A percentile compares a stretch with the other conserved stretches of the same genome.
phyloP scores from a whole-genome alignment of 2,329 filamentous ascomycete genomes.

The Penicillium psychrosexuale region DNA sequence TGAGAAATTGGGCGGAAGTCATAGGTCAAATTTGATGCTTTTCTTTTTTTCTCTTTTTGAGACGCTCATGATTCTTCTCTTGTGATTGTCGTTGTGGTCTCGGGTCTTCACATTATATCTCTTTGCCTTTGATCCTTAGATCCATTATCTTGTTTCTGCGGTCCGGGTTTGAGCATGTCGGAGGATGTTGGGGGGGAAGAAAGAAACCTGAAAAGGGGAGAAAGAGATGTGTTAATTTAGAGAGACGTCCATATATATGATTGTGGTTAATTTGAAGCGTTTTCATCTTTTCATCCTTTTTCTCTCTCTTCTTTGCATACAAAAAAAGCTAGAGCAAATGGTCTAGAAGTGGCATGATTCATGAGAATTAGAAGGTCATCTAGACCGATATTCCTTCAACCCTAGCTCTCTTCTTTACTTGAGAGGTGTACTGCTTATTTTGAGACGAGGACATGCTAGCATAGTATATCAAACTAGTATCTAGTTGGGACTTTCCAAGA shows the following conservation, averaged over 20 bases:
- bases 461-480: neutral
- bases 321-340: neutral
- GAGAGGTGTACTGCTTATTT: neutral
- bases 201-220: neutral
- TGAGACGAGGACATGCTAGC: neutral
- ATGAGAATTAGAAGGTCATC: too few relatives aligned
- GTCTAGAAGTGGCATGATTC: neutral
- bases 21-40: neutral
- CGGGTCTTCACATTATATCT: neutral
- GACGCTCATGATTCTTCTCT: neutral
- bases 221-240: constrained; percentile 1
- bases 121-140: neutral
- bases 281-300: neutral
- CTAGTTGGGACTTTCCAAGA: neutral
- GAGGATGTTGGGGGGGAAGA: neutral
- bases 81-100: neutral
- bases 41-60: neutral
- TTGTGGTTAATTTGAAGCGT: constrained; percentile 7
- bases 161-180: neutral
- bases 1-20: neutral
- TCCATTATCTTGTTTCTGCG: neutral
- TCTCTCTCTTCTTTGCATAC: neutral
- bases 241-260: constrained; percentile 8
- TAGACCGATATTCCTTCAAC: too few relatives aligned
- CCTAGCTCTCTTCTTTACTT: neutral